A percentile compares a stretch with the other conserved stretches of the same genome.
phyloP scores from a whole-genome alignment of 331 rosid species.

The Malus hybrid region DNA sequence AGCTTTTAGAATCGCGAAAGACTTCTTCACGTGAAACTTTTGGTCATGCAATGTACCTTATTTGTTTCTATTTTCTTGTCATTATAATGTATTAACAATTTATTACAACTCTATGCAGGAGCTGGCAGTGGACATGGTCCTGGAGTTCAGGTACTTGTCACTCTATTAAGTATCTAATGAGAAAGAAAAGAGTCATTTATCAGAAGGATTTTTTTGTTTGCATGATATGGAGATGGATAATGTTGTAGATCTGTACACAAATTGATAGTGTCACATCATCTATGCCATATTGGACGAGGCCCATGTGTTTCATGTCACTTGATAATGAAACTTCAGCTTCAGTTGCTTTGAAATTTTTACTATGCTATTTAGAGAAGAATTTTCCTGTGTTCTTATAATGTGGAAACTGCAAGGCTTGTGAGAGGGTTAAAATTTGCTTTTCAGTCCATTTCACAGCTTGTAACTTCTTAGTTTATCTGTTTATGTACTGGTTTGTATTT shows the following conservation, averaged over 20 bases:
- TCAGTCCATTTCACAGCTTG: too few relatives aligned
- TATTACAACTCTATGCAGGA: slow-evolving; percentile 34
- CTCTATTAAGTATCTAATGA: not conserved
- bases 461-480: not conserved
- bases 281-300: not conserved
- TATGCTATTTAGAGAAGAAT: not conserved
- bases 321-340: not conserved
- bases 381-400: not conserved
- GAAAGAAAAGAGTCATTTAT: not conserved
- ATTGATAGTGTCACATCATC: not conserved
- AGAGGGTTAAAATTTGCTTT: not conserved
- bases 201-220: not conserved
- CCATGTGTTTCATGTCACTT: too few relatives aligned
- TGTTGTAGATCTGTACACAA: not conserved
- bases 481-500: not conserved
- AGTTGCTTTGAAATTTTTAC: not conserved
- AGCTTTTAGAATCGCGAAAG: slow-evolving; percentile 82
- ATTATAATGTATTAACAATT: slow-evolving; percentile 3
- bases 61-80: not conserved
- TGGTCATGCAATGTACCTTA: slow-evolving; percentile 32
- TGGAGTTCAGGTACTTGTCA: slow-evolving; percentile 62
- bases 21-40: slow-evolving; percentile 64
- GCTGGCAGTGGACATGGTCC: slow-evolving; percentile 57
- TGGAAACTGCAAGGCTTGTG: not conserved
- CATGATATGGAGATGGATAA: not conserved